phyloP scores from a whole-genome alignment of 345 rosid species.

The Brassica carinata region DNA sequence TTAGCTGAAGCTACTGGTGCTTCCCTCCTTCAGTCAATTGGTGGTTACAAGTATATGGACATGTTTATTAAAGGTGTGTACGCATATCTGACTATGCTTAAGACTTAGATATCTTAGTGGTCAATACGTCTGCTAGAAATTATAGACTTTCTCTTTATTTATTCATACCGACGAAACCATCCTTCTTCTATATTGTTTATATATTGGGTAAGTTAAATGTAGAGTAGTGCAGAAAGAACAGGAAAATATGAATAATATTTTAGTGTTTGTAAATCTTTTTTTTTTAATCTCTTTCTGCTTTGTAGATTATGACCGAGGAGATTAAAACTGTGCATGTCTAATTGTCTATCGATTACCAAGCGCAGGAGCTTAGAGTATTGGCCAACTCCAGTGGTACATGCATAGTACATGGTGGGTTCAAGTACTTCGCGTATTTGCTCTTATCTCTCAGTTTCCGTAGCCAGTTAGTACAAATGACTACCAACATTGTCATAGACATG shows the following conservation, averaged over 20 bases:
- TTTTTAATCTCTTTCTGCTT: slow-evolving; percentile 55
- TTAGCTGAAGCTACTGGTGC: slow-evolving; percentile 42
- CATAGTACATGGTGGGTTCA: slow-evolving; percentile 63
- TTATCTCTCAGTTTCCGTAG: neutral
- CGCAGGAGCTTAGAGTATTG: slow-evolving; percentile 89
- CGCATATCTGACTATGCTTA: neutral
- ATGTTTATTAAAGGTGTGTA: slow-evolving; percentile 72
- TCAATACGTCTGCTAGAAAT: too few species aligned
- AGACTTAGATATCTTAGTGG: neutral
- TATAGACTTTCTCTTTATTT: neutral
- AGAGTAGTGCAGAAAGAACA: neutral
- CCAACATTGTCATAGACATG: neutral
- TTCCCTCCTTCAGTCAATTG: slow-evolving; percentile 44
- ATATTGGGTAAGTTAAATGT: neutral
- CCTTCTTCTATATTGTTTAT: neutral
- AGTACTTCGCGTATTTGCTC: slow-evolving; percentile 26
- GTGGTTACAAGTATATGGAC: slow-evolving; percentile 82
- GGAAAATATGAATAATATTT: neutral
- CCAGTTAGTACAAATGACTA: neutral
- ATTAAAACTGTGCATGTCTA: slow-evolving; percentile 71
- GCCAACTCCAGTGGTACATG: slow-evolving; percentile 72
- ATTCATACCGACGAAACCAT: neutral
- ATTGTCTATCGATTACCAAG: slow-evolving; percentile 68
- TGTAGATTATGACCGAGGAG: slow-evolving; percentile 81
- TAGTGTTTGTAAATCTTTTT: slow-evolving; percentile 4